Evolutionary conservation across 352 stramenopile species (phyloP), one percentile per base, ranked within the genome.

Genomic region (Phytophthora aleatoria): DNA sequence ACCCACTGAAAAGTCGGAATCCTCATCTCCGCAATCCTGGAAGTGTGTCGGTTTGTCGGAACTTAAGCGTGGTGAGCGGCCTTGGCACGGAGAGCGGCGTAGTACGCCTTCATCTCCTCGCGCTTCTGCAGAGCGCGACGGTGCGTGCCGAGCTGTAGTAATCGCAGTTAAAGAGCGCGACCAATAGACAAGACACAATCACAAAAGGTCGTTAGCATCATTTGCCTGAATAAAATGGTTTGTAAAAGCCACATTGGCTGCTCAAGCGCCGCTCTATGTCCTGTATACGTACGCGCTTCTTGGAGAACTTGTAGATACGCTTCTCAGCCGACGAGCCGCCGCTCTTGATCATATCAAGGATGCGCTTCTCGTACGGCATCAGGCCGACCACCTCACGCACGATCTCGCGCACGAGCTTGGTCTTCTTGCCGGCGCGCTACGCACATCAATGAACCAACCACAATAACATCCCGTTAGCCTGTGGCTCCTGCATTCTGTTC

Each of bases 331-430:
- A 96, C 71, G 90, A 97, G 74, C 96, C 96, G 67, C 95, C 95
- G 64, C 93, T 98, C 94, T 99, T 99, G 92, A 99, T 99, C 95
- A 99, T 99, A 94, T 99, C 98, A 68, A 99, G 91, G 73, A 99
- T 98, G 73, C 98, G 90, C 79, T 99, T 98, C 85, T 99, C 98
- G 81, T 99, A 99, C 44, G 98, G 98, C 82, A 98, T 97, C 43
- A 99, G 80, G 64, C 98, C 98, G 36, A 97, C 96, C 63, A 99
- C 97, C 79, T 99, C 98, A 73, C 96, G 93, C 55, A 99, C 90
- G 74, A 99, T 96, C 74, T 97, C 83, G 72, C 96, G 88, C 58
- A 98, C 95, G 57, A 99, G 76, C 63, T 89, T 89, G 55, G 95
- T 98, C 82, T 98, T 96, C 89, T 99, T 99, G 76, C 87, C 86